These are phyloP conservation scores for Hortaea werneckii DNA, from an alignment of 2,329 filamentous ascomycete genomes.

Conservation along the genomic window DNA sequence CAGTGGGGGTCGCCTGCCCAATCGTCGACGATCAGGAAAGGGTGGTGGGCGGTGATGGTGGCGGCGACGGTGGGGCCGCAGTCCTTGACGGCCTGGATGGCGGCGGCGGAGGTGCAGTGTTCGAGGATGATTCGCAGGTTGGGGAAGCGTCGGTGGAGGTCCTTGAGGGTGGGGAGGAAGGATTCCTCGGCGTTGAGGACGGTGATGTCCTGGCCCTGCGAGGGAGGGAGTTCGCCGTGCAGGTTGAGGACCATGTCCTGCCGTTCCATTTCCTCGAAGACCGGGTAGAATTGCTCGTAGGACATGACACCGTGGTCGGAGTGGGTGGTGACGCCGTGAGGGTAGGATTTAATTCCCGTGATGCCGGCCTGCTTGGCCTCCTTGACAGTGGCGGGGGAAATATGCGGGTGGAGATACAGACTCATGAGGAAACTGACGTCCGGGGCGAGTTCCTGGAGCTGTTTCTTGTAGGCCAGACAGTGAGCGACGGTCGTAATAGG, in stretches of 20 bases:
- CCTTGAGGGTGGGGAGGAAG: conserved; percentile 71
- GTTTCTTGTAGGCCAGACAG: conserved; percentile 36
- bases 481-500: conserved; percentile 40
- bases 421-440: conserved; percentile 43
- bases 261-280: conserved; percentile 83
- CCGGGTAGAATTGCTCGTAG: conserved; percentile 61
- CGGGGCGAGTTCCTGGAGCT: conserved; percentile 36
- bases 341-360: conserved; percentile 61
- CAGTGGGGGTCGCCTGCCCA: conserved; percentile 61
- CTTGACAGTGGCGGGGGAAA: conserved; percentile 48
- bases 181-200: conserved; percentile 58
- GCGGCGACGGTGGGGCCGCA: conserved; percentile 70
- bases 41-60: conserved; percentile 79
- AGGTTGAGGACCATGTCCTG: conserved; percentile 78
- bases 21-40: conserved; percentile 70
- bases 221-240: conserved; percentile 74
- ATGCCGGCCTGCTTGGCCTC: conserved; percentile 65
- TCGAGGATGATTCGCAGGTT: conserved; percentile 58
- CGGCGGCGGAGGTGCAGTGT: conserved; percentile 79
- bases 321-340: conserved; percentile 48
- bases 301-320: conserved; percentile 58
- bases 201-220: conserved; percentile 30
- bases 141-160: conserved; percentile 67
- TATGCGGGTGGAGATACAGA: conserved; percentile 40
- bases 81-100: conserved; percentile 63